Evolutionary conservation across 192 early-diverging fungal species (phyloP), one percentile per base, ranked within the genome.

Genomic region (Coemansia erecta): DNA sequence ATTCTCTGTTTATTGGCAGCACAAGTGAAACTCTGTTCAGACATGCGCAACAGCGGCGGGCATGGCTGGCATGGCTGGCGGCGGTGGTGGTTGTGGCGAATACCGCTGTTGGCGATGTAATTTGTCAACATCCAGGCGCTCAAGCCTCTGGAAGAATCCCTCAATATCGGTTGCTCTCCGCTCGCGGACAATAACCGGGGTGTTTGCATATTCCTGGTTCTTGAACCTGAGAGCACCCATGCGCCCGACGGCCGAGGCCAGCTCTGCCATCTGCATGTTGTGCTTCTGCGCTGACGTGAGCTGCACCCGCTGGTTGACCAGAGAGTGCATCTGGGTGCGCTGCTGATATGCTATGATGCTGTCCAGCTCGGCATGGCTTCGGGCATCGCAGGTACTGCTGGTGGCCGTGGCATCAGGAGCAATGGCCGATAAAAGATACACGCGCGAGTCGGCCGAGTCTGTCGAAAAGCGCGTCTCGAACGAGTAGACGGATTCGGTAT

Each of bases 181-280:
- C 1, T 63, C 61, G 6, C 61, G 51, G n/a, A 19, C 28, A 51
- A 19, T 2, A 14, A 43, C 17, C 19, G 11, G 21, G 47, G 26
- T 23, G 55, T 18, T 60, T 13, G 40, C 42, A 31, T 18, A 79
- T 39, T 79, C 76, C 58, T 79, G 76, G 70, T 79, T 65, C 8
- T 58, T 6, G 31, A 60, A 73, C 35, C 76, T 61, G 45, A 79
- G 50, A 8, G 58, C 54, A 2, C 70, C 58, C 76, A 79, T 73
- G n/a, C 76, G 58, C n/a, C 19, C 54, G 18, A 79, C 63, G 2
- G 55, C 48, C 6, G 76, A 64, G 0, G 61, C 61, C 42, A 79
- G 52, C 48, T 64, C 40, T 0, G 76, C 76, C 55, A 68, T 59
- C 37, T 73, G 65, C 70, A 79, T 79, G 31, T 58, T 50, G 41